Conservation (phyloP, 441 rosid species). For the Kokia cookei region DNA sequence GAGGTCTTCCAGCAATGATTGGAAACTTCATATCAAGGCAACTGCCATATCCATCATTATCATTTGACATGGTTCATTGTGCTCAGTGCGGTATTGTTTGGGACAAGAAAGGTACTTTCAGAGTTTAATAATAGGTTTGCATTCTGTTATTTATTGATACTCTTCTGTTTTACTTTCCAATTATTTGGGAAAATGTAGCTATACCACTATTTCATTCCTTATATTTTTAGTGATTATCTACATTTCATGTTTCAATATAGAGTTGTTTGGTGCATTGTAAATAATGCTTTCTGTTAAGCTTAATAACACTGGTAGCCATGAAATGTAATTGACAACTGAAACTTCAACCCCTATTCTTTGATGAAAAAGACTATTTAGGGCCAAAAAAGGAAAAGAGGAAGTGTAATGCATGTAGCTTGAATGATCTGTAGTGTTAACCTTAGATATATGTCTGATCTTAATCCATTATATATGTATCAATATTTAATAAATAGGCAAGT, state of each 20-base stretch:
- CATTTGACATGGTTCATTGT: constrained; percentile 96
- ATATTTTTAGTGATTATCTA: not conserved
- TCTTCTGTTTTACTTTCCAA: not conserved
- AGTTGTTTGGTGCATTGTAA: not conserved
- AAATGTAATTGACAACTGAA: not conserved
- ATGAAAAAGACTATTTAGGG: not conserved
- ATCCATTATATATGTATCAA: not conserved
- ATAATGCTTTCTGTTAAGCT: not conserved
- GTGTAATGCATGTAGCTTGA: constrained; percentile 1
- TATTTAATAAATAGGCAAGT: constrained; percentile 1
- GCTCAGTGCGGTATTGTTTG: constrained; percentile 87
- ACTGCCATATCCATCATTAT: constrained; percentile 85
- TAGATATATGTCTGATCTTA: not conserved
- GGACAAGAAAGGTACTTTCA: constrained; percentile 73
- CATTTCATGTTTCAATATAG: not conserved
- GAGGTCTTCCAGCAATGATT: constrained; percentile 98
- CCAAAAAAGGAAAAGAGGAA: not conserved
- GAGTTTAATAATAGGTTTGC: not conserved
- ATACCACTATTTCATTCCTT: not conserved
- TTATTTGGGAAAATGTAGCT: not conserved
- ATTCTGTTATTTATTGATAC: not conserved
- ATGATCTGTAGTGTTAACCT: not conserved
- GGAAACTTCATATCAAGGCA: constrained; percentile 76
- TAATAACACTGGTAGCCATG: not conserved
- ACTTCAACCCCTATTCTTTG: not conserved